Conservation (phyloP, 1,139 yeast species). For the Hemisphaericaspora subhashii region DNA sequence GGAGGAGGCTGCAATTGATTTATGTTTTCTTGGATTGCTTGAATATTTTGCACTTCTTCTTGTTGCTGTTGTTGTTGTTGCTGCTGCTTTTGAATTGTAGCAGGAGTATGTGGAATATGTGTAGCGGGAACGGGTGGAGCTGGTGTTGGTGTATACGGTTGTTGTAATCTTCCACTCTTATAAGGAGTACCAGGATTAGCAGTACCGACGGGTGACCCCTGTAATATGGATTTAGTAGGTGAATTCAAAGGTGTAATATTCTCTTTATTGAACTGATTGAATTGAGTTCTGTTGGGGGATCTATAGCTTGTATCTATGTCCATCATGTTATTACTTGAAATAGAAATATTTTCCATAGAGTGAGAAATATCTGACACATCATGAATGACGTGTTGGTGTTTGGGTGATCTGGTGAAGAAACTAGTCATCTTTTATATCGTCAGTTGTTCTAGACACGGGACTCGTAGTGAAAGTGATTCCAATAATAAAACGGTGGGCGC, state of each 20-base stretch:
- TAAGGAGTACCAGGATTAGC: slow-evolving; percentile 7
- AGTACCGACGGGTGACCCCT: slow-evolving; percentile 29
- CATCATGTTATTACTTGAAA: slow-evolving; percentile 41
- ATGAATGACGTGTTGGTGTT: slow-evolving; percentile 15
- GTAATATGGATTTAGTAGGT: slow-evolving; percentile 42
- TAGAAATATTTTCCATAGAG: slow-evolving; percentile 47
- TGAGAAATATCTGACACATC: slow-evolving; percentile 37
- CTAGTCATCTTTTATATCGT: slow-evolving; percentile 19
- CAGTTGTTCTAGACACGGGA: too few species aligned
- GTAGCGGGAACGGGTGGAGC: slow-evolving; percentile 11
- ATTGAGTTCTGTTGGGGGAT: slow-evolving; percentile 15
- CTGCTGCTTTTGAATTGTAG: slow-evolving; percentile 9
- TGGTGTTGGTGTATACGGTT: slow-evolving; percentile 8
- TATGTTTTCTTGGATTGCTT: slow-evolving; percentile 27
- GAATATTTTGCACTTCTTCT: slow-evolving; percentile 2
- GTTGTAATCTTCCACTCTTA: slow-evolving; percentile 2
- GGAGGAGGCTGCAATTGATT: slow-evolving; percentile 32
- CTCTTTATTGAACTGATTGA: slow-evolving; percentile 37
- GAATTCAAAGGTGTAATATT: slow-evolving; percentile 46
- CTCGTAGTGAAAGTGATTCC: too few species aligned
- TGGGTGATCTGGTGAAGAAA: slow-evolving; percentile 27
- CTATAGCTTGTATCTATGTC: slow-evolving; percentile 39
- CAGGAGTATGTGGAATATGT: slow-evolving; percentile 7
- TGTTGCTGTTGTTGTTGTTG: slow-evolving; percentile 9
- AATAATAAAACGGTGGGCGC: too few species aligned